Evolutionary conservation across 192 early-diverging fungal species (phyloP).

Genomic region (Spizellomyces sp.): DNA sequence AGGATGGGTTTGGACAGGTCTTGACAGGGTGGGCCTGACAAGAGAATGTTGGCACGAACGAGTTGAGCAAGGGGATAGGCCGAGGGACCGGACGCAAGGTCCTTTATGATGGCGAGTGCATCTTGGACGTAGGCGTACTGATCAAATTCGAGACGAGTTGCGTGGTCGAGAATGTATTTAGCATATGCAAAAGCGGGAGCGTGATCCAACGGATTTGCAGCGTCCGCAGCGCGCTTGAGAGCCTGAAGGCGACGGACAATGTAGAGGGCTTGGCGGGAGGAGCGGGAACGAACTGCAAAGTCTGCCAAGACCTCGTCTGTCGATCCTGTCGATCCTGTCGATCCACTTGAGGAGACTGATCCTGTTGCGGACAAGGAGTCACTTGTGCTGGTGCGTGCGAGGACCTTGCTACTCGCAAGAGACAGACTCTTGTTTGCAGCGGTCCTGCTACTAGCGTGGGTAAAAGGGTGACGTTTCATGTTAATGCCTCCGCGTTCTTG

Average conservation of each 20-base stretch:
- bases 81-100: slow-evolving; percentile 4
- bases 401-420: too few relatives aligned
- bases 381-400: too few relatives aligned
- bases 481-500: too few relatives aligned
- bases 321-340: too few relatives aligned
- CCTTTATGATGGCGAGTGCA: slow-evolving; percentile 1
- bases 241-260: slow-evolving; percentile 4
- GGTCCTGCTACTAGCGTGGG: too few relatives aligned
- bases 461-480: too few relatives aligned
- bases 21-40: background rate
- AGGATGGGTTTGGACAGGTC: slow-evolving; percentile 8
- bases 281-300: slow-evolving; percentile 12
- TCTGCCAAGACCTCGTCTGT: background rate
- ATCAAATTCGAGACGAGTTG: slow-evolving; percentile 4
- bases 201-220: background rate
- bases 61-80: background rate
- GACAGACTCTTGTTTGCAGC: too few relatives aligned
- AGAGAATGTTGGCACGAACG: slow-evolving; percentile 1
- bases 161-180: slow-evolving; percentile 14
- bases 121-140: slow-evolving; percentile 1
- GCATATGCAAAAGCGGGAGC: background rate
- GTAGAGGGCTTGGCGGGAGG: slow-evolving; percentile 9
- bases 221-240: slow-evolving; percentile 7
- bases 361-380: too few relatives aligned
- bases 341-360: too few relatives aligned